A percentile compares a stretch with the other conserved stretches of the same genome.
phyloP scores from a whole-genome alignment of 352 stramenopile species.

The Aphanomyces stellatus region DNA sequence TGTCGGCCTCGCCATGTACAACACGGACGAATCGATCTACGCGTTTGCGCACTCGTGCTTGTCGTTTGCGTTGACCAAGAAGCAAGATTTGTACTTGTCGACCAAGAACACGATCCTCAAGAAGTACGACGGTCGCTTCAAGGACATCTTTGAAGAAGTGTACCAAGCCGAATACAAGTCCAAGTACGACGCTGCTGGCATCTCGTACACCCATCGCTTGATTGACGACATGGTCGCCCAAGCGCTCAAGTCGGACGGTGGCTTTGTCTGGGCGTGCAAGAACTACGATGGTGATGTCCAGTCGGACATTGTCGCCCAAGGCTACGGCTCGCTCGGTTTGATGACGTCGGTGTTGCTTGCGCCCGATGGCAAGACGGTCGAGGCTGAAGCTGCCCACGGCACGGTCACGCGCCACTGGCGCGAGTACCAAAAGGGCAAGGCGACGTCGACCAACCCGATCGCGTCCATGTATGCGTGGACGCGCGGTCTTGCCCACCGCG shows the following conservation, averaged over 20 bases:
- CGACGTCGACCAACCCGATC: slow-evolving; percentile 85
- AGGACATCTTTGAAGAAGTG: slow-evolving; percentile 85
- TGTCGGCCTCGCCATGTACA: slow-evolving; percentile 86
- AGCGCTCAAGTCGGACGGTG: slow-evolving; percentile 80
- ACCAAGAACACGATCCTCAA: slow-evolving; percentile 91
- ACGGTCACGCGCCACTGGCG: slow-evolving; percentile 86
- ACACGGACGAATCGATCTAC: slow-evolving; percentile 74
- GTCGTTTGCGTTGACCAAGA: slow-evolving; percentile 47
- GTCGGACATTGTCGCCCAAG: slow-evolving; percentile 84
- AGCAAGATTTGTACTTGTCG: slow-evolving; percentile 74
- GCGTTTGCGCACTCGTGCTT: slow-evolving; percentile 62
- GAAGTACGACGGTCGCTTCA: slow-evolving; percentile 79
- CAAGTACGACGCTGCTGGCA: slow-evolving; percentile 56
- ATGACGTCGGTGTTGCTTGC: slow-evolving; percentile 84
- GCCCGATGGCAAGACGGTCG: slow-evolving; percentile 77
- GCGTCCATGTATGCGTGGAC: slow-evolving; percentile 87
- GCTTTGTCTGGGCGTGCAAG: slow-evolving; percentile 88
- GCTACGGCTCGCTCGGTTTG: slow-evolving; percentile 79
- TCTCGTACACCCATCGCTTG: slow-evolving; percentile 79
- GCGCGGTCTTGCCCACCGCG: slow-evolving; percentile 67
- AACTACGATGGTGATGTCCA: slow-evolving; percentile 90
- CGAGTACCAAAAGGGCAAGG: slow-evolving; percentile 79
- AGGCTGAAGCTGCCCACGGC: slow-evolving; percentile 83
- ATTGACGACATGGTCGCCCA: slow-evolving; percentile 90
- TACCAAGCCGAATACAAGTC: slow-evolving; percentile 73